Conservation (phyloP, 2,329 filamentous ascomycete species). For the Cladosporium austrohemisphaericum region DNA sequence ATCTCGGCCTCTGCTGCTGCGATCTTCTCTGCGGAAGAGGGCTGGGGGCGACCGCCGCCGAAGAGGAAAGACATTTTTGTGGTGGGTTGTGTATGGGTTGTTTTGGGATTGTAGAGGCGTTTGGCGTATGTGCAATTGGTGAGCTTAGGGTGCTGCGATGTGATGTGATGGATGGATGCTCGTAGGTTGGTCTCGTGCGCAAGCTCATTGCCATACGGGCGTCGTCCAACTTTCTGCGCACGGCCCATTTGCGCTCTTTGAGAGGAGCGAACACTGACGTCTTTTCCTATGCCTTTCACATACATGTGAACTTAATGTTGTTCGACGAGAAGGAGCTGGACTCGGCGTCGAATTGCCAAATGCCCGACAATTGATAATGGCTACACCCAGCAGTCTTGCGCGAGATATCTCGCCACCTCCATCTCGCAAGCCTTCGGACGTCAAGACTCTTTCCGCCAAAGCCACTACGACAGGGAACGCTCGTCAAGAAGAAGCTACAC, state of each 20-base stretch:
- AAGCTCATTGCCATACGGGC: conserved; percentile 1
- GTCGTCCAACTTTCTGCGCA: background rate
- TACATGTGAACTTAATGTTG: too few relatives aligned
- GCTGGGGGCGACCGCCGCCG: conserved; percentile 69
- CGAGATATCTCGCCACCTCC: conserved; percentile 32
- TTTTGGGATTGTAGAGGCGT: background rate
- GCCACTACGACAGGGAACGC: background rate
- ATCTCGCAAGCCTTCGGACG: conserved; percentile 20
- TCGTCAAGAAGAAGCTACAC: background rate
- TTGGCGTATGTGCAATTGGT: background rate
- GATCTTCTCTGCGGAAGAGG: conserved; percentile 95
- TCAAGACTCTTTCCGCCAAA: background rate
- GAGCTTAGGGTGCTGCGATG: background rate
- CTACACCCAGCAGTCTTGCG: conserved; percentile 19
- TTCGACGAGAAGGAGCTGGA: too few relatives aligned
- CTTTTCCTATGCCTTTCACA: background rate
- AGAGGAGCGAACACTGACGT: background rate
- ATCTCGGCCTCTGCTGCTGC: conserved; percentile 94
- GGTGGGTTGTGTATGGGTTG: conserved; percentile 1
- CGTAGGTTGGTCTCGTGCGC: conserved; percentile 11
- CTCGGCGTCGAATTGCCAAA: too few relatives aligned
- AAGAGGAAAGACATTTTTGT: conserved; percentile 66
- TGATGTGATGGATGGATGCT: background rate
- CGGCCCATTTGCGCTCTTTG: too few relatives aligned
- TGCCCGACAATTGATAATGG: conserved; percentile 11